These are phyloP conservation scores for Mycena crocata DNA, from an alignment of 768 basidiomycete genomes.

Conservation along the genomic window DNA sequence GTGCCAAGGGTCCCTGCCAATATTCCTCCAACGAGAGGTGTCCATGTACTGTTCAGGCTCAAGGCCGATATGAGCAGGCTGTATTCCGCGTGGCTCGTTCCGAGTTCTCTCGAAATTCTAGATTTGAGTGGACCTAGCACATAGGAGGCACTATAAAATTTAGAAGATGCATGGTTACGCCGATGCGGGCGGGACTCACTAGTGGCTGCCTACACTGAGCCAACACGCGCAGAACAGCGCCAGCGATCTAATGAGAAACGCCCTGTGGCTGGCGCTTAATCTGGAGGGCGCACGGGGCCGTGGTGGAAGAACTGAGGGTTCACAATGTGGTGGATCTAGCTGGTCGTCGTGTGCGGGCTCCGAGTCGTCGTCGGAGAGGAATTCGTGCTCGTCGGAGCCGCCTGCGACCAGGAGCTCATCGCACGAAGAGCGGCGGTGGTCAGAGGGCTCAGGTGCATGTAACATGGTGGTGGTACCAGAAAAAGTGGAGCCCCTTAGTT, in stretches of 20 bases:
- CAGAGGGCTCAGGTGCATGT: constrained; percentile 17
- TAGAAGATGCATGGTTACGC: neutral
- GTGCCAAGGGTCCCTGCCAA: constrained; percentile 79
- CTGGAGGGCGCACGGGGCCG: constrained; percentile 19
- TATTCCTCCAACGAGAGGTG: constrained; percentile 82
- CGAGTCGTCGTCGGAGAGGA: constrained; percentile 16
- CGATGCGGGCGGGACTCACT: constrained; percentile 54
- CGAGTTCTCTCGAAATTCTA: constrained; percentile 61
- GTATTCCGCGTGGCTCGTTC: constrained; percentile 82
- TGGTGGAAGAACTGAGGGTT: constrained; percentile 13
- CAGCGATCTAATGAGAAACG: constrained; percentile 64
- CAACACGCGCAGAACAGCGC: constrained; percentile 80
- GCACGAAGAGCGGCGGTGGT: constrained; percentile 44
- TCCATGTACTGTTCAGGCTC: constrained; percentile 78
- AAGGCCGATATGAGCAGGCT: constrained; percentile 82
- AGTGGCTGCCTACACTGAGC: constrained; percentile 82
- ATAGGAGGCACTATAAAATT: constrained; percentile 68
- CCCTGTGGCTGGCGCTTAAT: constrained; percentile 38
- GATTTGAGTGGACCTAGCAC: constrained; percentile 82
- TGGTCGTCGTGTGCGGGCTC: constrained; percentile 17
- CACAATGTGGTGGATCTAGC: neutral
- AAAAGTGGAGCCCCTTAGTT: constrained; percentile 2
- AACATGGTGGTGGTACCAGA: constrained; percentile 13
- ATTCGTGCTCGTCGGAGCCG: constrained; percentile 21
- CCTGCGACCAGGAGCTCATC: constrained; percentile 40